A percentile compares a stretch with the other conserved stretches of the same genome.
Conservation (phyloP, 495 filamentous ascomycete genomes). For the Clohesyomyces aquaticus region DNA sequence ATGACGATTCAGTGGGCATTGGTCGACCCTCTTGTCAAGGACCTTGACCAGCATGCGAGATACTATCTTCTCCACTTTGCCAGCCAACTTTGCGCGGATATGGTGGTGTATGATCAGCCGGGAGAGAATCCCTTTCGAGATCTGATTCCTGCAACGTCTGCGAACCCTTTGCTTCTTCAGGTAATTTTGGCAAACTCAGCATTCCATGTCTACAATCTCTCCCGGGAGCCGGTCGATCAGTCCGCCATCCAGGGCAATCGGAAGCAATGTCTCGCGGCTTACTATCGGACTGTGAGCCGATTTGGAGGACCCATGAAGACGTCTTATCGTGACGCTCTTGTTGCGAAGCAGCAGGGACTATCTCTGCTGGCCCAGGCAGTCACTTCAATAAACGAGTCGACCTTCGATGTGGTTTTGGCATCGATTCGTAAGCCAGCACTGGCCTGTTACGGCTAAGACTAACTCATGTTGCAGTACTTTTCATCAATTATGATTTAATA, state of each 20-base stretch:
- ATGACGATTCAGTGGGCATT: slow-evolving; percentile 7
- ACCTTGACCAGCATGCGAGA: slow-evolving; percentile 18
- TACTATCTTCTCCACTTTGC: slow-evolving; percentile 38
- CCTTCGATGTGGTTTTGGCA: slow-evolving; percentile 29
- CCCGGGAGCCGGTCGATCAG: slow-evolving; percentile 6
- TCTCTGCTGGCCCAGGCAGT: slow-evolving; percentile 23
- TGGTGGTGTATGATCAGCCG: slow-evolving; percentile 32
- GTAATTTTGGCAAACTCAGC: slow-evolving; percentile 37
- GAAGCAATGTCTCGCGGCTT: slow-evolving; percentile 20
- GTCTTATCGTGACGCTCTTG: slow-evolving; percentile 31
- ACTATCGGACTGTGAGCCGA: slow-evolving; percentile 19
- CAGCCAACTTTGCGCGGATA: slow-evolving; percentile 29
- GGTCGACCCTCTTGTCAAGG: slow-evolving; percentile 28
- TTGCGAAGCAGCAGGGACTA: slow-evolving; percentile 32
- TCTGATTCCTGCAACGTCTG: slow-evolving; percentile 24
- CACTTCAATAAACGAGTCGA: slow-evolving; percentile 18
- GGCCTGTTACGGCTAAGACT: neutral
- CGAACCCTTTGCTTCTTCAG: slow-evolving; percentile 30
- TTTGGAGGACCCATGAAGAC: slow-evolving; percentile 26
- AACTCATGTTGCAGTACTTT: slow-evolving; percentile 13
- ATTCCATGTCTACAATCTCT: slow-evolving; percentile 35
- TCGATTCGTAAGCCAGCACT: slow-evolving; percentile 3
- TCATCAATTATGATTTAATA: slow-evolving; percentile 37
- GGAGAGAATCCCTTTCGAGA: slow-evolving; percentile 34
- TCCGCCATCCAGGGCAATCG: slow-evolving; percentile 18